These are phyloP conservation scores for Vitis cinerea DNA, from an alignment of 164 flowering plant species.

Conservation along the genomic window DNA sequence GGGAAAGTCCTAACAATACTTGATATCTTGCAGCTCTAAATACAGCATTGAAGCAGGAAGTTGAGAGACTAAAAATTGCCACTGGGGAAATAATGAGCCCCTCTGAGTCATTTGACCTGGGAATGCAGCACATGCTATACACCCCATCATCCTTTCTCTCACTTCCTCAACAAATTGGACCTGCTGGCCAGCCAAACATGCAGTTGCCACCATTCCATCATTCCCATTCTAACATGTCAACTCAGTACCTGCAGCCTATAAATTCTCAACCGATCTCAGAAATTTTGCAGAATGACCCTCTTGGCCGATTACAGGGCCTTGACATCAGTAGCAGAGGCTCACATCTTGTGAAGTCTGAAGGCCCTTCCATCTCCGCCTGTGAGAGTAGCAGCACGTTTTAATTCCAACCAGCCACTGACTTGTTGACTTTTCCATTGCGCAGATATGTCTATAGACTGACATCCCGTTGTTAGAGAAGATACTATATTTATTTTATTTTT, in stretches of 20 bases:
- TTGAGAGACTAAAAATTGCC: conserved; percentile 52
- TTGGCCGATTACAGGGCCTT: conserved; percentile 77
- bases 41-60: conserved; percentile 56
- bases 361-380: conserved; percentile 73
- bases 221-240: conserved; percentile 41
- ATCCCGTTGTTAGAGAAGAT: conserved; percentile 16
- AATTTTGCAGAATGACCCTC: conserved; percentile 53
- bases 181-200: conserved; percentile 29
- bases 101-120: conserved; percentile 51
- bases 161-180: conserved; percentile 32
- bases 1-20: too few species aligned
- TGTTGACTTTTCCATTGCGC: conserved; percentile 25
- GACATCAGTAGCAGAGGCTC: conserved; percentile 60
- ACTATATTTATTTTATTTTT: conserved; percentile 8
- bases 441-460: conserved; percentile 56
- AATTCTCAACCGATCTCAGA: conserved; percentile 43
- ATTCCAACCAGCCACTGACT: conserved; percentile 10
- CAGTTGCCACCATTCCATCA: conserved; percentile 42
- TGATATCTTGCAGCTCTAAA: conserved; percentile 41
- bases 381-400: conserved; percentile 78
- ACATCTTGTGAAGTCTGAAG: conserved; percentile 69
- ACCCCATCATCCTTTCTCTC: conserved; percentile 34
- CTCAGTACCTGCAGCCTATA: conserved; percentile 33
- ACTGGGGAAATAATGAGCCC: conserved; percentile 41
- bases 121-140: conserved; percentile 54